A percentile compares a stretch with the other conserved stretches of the same genome.
These are phyloP conservation scores for Fusarium nematophilum DNA, from an alignment of 2,329 filamentous ascomycete species.

Conservation along the genomic window DNA sequence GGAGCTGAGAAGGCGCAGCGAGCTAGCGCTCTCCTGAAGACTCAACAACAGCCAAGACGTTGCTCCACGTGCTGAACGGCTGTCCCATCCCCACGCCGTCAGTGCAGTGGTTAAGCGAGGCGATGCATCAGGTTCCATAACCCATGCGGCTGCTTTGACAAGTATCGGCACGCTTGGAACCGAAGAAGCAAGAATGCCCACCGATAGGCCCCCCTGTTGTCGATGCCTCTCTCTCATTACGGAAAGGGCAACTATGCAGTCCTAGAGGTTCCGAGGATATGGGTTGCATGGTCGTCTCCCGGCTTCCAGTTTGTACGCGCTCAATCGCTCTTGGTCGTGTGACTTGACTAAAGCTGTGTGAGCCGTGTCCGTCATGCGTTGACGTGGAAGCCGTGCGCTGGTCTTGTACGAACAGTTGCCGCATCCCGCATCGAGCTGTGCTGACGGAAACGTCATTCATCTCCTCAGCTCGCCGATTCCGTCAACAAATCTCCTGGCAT, in stretches of 20 bases:
- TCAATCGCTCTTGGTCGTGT: slow-evolving; percentile 26
- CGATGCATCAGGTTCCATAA: slow-evolving; percentile 12
- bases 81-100: slow-evolving; percentile 21
- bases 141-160: slow-evolving; percentile 7
- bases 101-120: neutral
- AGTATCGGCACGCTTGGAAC: neutral
- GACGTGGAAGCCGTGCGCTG: neutral
- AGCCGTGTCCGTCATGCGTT: neutral
- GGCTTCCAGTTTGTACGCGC: neutral
- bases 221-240: neutral
- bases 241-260: neutral
- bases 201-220: neutral
- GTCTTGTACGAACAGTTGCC: slow-evolving; percentile 3
- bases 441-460: slow-evolving; percentile 15
- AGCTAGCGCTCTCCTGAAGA: slow-evolving; percentile 23
- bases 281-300: slow-evolving; percentile 25
- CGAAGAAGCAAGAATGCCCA: neutral
- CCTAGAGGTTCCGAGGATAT: slow-evolving; percentile 28
- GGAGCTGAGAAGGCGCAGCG: slow-evolving; percentile 26
- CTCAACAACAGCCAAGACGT: slow-evolving; percentile 31
- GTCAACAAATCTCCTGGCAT: slow-evolving; percentile 8
- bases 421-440: slow-evolving; percentile 5
- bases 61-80: slow-evolving; percentile 41
- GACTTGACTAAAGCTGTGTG: slow-evolving; percentile 15
- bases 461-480: slow-evolving; percentile 13